Evolutionary conservation across 306 rosid genomes (phyloP).

Genomic region (Geum urbanum): DNA sequence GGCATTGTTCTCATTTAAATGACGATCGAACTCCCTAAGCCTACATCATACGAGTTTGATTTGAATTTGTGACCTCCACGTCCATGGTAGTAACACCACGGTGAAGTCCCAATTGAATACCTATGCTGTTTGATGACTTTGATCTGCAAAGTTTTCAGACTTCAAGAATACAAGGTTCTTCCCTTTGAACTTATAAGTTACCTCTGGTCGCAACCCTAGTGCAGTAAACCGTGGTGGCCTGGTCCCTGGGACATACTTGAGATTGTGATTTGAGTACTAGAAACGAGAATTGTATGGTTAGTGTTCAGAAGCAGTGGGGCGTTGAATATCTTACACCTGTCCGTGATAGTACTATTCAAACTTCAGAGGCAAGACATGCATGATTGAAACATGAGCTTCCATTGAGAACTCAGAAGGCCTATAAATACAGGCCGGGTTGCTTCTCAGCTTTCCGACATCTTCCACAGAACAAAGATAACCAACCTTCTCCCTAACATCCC

Average conservation of each 20-base stretch:
- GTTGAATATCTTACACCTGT: neutral
- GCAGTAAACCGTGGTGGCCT: too few species aligned
- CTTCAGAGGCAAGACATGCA: conserved; percentile 1
- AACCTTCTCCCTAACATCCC: neutral
- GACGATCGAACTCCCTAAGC: too few species aligned
- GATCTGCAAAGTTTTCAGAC: too few species aligned
- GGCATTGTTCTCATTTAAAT: too few species aligned
- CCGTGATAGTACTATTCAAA: neutral
- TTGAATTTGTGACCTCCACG: too few species aligned
- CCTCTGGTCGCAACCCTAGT: too few species aligned
- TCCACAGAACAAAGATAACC: neutral
- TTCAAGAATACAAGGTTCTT: too few species aligned
- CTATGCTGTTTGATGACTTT: too few species aligned
- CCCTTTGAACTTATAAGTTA: too few species aligned
- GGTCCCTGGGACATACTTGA: neutral
- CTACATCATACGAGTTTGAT: too few species aligned
- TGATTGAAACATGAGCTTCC: neutral
- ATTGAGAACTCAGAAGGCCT: neutral
- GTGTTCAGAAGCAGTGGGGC: neutral
- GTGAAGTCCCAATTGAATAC: too few species aligned
- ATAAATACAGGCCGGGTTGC: neutral
- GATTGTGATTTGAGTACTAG: neutral
- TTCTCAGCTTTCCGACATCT: neutral
- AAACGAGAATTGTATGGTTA: conserved; percentile 1
- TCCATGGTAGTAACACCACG: too few species aligned